A percentile compares a stretch with the other conserved stretches of the same genome.
These are phyloP conservation scores for Citrus hindsii DNA, from an alignment of 345 rosid species.

Conservation along the genomic window DNA sequence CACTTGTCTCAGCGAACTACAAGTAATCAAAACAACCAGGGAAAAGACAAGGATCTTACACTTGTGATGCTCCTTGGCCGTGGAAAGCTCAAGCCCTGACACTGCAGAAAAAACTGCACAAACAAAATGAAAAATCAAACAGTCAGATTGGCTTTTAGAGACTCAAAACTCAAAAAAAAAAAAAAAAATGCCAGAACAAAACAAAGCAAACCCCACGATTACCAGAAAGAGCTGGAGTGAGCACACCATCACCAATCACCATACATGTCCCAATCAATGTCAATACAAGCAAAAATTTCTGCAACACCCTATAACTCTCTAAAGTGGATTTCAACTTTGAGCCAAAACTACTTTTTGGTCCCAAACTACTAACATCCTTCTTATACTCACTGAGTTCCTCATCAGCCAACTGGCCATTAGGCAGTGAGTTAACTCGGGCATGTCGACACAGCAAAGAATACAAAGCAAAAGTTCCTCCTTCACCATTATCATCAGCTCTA, in stretches of 20 bases:
- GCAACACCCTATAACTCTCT: conserved; percentile 66
- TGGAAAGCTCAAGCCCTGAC: conserved; percentile 84
- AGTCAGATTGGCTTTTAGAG: conserved; percentile 3
- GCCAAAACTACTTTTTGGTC: conserved; percentile 44
- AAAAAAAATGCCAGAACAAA: not conserved
- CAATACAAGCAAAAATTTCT: conserved; percentile 67
- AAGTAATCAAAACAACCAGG: not conserved
- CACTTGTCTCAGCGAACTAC: not conserved
- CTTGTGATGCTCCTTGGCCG: conserved; percentile 73
- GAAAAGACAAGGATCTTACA: conserved; percentile 36
- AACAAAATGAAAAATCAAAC: conserved; percentile 6
- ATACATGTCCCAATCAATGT: conserved; percentile 93
- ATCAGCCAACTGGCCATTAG: conserved; percentile 75
- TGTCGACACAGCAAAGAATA: conserved; percentile 84
- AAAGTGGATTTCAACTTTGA: conserved; percentile 56
- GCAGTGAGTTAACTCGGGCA: conserved; percentile 82
- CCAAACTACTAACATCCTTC: conserved; percentile 28
- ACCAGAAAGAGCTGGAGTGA: conserved; percentile 91
- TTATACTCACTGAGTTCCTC: conserved; percentile 71
- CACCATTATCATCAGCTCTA: conserved; percentile 88
- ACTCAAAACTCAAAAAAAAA: not conserved
- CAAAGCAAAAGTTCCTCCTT: conserved; percentile 93
- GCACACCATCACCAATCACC: conserved; percentile 96
- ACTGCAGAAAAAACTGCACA: conserved; percentile 86
- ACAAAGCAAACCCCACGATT: conserved; percentile 4